phyloP scores from a whole-genome alignment of 192 early-diverging fungal species.

The Coemansia sp. region DNA sequence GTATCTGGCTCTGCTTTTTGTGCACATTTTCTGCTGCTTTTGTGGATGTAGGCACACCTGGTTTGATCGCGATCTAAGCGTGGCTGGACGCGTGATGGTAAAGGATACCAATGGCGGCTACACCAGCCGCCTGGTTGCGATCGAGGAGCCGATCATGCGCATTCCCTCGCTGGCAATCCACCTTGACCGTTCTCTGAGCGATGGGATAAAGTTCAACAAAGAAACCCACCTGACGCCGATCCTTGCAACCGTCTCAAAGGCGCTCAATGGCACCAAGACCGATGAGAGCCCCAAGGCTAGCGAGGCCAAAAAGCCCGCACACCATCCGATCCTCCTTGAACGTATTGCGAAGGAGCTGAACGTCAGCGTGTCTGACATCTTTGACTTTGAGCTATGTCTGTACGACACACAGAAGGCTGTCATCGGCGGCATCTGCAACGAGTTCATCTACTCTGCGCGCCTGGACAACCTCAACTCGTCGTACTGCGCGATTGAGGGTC shows the following conservation, averaged over 20 bases:
- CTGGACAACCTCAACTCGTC: constrained; percentile 97
- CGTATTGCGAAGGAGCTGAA: constrained; percentile 75
- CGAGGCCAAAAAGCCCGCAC: constrained; percentile 42
- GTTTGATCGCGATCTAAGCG: constrained; percentile 97
- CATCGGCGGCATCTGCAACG: constrained; percentile 88
- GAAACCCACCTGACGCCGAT: constrained; percentile 92
- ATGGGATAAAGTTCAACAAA: constrained; percentile 93
- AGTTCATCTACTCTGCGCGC: constrained; percentile 93
- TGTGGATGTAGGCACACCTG: constrained; percentile 80
- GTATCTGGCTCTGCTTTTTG: not conserved
- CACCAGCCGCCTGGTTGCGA: constrained; percentile 73
- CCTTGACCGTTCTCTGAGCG: constrained; percentile 79
- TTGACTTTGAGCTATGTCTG: constrained; percentile 97
- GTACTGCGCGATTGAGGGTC: constrained; percentile 78
- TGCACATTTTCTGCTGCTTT: not conserved
- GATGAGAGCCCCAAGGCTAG: constrained; percentile 8
- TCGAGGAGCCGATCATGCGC: constrained; percentile 88
- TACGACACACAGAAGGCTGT: constrained; percentile 91
- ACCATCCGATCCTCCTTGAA: constrained; percentile 82
- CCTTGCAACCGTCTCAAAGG: constrained; percentile 71
- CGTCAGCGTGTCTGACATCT: constrained; percentile 66
- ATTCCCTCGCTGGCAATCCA: constrained; percentile 98
- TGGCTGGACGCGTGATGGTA: constrained; percentile 94
- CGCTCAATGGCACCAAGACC: constrained; percentile 34
- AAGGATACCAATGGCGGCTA: constrained; percentile 69